These are phyloP conservation scores for Rhinocladiella mackenziei DNA, from an alignment of 2,329 filamentous ascomycete genomes.

Conservation along the genomic window DNA sequence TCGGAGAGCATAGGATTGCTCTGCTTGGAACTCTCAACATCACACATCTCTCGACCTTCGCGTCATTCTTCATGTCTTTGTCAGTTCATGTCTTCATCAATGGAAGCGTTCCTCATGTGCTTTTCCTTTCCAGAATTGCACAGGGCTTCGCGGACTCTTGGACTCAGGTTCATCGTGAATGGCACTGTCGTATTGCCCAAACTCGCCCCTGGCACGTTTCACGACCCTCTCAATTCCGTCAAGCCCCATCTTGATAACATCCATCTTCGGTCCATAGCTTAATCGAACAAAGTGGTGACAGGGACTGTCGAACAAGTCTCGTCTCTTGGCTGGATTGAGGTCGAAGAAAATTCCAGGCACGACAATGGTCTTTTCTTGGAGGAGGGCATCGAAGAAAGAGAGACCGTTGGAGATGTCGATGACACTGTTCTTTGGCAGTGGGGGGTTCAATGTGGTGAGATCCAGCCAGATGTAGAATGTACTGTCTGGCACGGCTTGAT, in stretches of 20 bases:
- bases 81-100: not conserved
- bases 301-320: conserved; percentile 89
- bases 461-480: conserved; percentile 91
- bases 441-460: conserved; percentile 46
- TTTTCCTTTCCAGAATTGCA: conserved; percentile 6
- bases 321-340: conserved; percentile 80
- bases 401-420: conserved; percentile 78
- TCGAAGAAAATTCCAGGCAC: conserved; percentile 98
- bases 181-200: conserved; percentile 15
- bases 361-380: conserved; percentile 92
- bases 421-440: conserved; percentile 57
- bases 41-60: conserved; percentile 1
- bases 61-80: not conserved
- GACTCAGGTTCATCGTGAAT: conserved; percentile 22
- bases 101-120: conserved; percentile 11
- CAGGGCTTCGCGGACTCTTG: conserved; percentile 9
- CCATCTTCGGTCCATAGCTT: conserved; percentile 75
- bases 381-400: conserved; percentile 93
- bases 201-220: conserved; percentile 42
- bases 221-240: conserved; percentile 82
- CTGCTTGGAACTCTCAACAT: conserved; percentile 8
- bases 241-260: conserved; percentile 70
- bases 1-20: not conserved
- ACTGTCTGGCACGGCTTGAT: conserved; percentile 81
- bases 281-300: conserved; percentile 89